Conservation (phyloP, 768 basidiomycete species). For the Tremella mesenterica region DNA sequence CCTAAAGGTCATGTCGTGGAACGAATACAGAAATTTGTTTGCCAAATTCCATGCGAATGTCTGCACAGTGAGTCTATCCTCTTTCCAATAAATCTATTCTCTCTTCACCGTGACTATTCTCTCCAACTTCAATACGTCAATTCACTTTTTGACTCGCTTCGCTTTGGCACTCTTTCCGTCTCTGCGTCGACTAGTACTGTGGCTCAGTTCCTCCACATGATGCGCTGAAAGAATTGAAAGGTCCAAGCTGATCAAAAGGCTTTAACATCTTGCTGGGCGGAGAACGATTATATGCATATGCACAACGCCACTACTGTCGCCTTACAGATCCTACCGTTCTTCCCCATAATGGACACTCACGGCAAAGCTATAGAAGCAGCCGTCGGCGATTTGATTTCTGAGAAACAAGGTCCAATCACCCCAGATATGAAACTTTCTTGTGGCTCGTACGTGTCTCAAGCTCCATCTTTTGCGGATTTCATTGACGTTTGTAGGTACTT, state of each 20-base stretch:
- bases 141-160: background rate
- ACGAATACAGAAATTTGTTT: constrained; percentile 59
- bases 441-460: background rate
- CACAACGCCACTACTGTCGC: constrained; percentile 93
- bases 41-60: constrained; percentile 80
- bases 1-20: constrained; percentile 53
- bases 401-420: constrained; percentile 9
- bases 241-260: constrained; percentile 49
- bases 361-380: constrained; percentile 18
- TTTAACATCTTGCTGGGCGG: constrained; percentile 69
- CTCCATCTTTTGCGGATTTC: too few species aligned
- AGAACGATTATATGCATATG: constrained; percentile 91
- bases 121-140: background rate
- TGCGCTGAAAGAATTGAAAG: too few species aligned
- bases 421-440: constrained; percentile 16
- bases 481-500: constrained; percentile 3
- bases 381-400: background rate
- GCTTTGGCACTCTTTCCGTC: background rate
- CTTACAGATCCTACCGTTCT: constrained; percentile 80
- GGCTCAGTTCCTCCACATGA: too few species aligned
- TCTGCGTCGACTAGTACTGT: background rate
- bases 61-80: constrained; percentile 52
- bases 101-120: background rate
- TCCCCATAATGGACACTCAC: constrained; percentile 61
- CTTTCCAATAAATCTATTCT: background rate